Evolutionary conservation across 2,329 filamentous ascomycete genomes (phyloP).

Genomic region (Zopfia rhizophila): DNA sequence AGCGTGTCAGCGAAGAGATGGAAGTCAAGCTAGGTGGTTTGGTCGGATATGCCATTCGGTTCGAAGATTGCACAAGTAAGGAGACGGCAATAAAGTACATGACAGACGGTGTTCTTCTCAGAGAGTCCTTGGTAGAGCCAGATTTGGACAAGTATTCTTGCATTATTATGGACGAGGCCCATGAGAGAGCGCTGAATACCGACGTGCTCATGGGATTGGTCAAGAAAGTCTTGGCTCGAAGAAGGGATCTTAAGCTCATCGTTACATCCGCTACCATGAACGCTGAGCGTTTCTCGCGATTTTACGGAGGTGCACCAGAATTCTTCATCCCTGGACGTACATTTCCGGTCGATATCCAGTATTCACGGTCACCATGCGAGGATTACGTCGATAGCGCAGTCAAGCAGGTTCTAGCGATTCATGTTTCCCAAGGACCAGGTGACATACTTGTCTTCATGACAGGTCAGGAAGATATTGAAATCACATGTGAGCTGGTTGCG

Average conservation of each 20-base stretch:
- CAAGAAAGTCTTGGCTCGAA: slow-evolving; percentile 92
- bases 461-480: slow-evolving; percentile 97
- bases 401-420: slow-evolving; percentile 93
- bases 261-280: slow-evolving; percentile 99
- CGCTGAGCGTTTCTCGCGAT: slow-evolving; percentile 92
- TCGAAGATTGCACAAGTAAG: slow-evolving; percentile 97
- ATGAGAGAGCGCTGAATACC: slow-evolving; percentile 95
- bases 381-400: slow-evolving; percentile 98
- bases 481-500: slow-evolving; percentile 91
- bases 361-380: slow-evolving; percentile 91
- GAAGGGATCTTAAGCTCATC: slow-evolving; percentile 93
- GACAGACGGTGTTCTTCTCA: slow-evolving; percentile 94
- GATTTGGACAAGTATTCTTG: slow-evolving; percentile 97
- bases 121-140: slow-evolving; percentile 91
- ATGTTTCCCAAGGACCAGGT: slow-evolving; percentile 90
- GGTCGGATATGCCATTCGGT: slow-evolving; percentile 97
- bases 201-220: slow-evolving; percentile 97
- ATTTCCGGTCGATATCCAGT: slow-evolving; percentile 97
- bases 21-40: slow-evolving; percentile 86
- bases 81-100: slow-evolving; percentile 98
- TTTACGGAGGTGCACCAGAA: slow-evolving; percentile 95
- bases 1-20: slow-evolving; percentile 99
- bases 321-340: slow-evolving; percentile 96
- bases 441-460: slow-evolving; percentile 99
- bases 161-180: slow-evolving; percentile 99